phyloP scores from a whole-genome alignment of 2,329 filamentous ascomycete species.

The Emmonsia crescens region DNA sequence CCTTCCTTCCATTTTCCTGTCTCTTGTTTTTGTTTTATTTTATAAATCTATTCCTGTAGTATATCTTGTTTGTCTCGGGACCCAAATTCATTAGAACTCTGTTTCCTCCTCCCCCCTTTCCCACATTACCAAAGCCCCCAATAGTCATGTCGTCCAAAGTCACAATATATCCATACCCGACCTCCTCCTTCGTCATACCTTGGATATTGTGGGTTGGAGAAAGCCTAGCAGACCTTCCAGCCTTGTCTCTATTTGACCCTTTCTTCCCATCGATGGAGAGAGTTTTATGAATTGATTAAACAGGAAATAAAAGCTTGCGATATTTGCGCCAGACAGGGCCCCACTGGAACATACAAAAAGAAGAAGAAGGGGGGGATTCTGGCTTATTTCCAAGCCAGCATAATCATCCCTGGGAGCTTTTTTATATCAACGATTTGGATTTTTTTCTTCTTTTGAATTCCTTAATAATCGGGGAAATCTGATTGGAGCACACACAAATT shows the following conservation, averaged over 20 bases:
- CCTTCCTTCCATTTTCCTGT: conserved; percentile 12
- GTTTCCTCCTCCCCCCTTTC: neutral
- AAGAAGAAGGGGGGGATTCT: neutral
- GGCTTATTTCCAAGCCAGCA: neutral
- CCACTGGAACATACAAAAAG: neutral
- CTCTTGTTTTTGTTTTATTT: conserved; percentile 9
- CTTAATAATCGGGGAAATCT: neutral
- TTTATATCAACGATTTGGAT: neutral
- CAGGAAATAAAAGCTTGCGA: neutral
- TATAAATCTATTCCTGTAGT: conserved; percentile 5
- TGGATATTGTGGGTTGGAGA: neutral
- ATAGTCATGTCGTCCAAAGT: neutral
- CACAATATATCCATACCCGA: neutral
- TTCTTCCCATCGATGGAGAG: neutral
- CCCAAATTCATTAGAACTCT: neutral
- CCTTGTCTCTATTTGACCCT: neutral
- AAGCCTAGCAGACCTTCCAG: neutral
- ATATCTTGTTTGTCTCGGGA: conserved; percentile 1
- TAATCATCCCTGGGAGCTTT: neutral
- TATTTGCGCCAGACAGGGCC: neutral
- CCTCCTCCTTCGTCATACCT: neutral
- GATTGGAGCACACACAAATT: neutral
- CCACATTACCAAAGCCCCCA: neutral
- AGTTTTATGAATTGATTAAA: neutral
- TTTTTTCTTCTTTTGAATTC: neutral